Percentiles rank a stretch among this genome's conserved stretches.
Evolutionary conservation across 305 asterid genomes (phyloP).

Genomic region (Andrographis paniculata): DNA sequence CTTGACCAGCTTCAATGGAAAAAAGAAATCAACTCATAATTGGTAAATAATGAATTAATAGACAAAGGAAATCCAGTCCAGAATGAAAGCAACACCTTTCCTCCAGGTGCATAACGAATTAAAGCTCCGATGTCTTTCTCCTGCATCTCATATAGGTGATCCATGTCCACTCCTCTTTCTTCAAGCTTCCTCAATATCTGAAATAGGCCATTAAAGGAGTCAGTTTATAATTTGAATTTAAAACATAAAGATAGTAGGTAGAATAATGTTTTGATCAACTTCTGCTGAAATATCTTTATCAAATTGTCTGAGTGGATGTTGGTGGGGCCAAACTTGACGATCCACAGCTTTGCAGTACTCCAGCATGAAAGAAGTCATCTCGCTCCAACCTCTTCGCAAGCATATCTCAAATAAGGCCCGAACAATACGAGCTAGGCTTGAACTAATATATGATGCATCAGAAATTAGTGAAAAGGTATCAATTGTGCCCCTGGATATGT

Average conservation of each 20-base stretch:
- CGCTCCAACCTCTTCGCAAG: slow-evolving; percentile 95
- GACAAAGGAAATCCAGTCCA: slow-evolving; percentile 7
- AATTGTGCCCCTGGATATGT: slow-evolving; percentile 82
- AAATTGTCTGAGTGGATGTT: slow-evolving; percentile 94
- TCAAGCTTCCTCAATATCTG: slow-evolving; percentile 94
- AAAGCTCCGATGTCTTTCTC: slow-evolving; percentile 94
- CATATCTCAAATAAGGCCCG: slow-evolving; percentile 96
- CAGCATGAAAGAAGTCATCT: slow-evolving; percentile 81
- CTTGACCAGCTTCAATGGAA: slow-evolving; percentile 63
- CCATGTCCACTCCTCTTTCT: slow-evolving; percentile 72
- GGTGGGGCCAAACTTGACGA: slow-evolving; percentile 98
- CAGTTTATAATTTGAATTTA: slow-evolving; percentile 10
- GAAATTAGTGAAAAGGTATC: slow-evolving; percentile 86
- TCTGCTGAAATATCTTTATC: slow-evolving; percentile 79
- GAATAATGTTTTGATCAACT: slow-evolving; percentile 27
- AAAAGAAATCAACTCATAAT: slow-evolving; percentile 18
- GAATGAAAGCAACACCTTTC: slow-evolving; percentile 56
- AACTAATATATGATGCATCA: slow-evolving; percentile 88
- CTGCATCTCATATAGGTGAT: slow-evolving; percentile 75
- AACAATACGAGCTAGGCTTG: slow-evolving; percentile 96
- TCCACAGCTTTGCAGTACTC: slow-evolving; percentile 98
- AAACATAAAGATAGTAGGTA: slow-evolving; percentile 11
- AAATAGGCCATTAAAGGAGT: slow-evolving; percentile 20
- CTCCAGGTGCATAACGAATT: slow-evolving; percentile 95
- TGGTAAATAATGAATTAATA: slow-evolving; percentile 13